Base-by-base conservation (phyloP, 106 monocot genomes). In the Agapanthus africanus region DNA sequence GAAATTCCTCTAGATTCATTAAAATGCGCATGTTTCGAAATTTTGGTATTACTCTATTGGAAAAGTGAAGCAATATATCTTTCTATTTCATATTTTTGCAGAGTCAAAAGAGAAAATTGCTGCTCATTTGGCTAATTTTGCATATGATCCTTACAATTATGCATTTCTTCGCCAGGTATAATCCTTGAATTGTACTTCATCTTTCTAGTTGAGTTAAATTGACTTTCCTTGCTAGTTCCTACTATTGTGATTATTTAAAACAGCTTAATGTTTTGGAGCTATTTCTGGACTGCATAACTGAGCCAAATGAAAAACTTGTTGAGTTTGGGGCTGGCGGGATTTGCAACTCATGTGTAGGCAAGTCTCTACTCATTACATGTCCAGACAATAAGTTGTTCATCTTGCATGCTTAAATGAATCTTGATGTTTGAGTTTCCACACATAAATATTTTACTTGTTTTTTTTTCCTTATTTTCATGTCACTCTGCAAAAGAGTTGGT, bases 101-200 rank as follows among this genome's bases (percentile, higher is more conserved):
- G 95, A 97, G 67, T 71, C 74, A 7, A 99, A 93, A 70, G 97
- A 99, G 80, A 87, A 77, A 73, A 79, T 99, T 52, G 89, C 82
- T 71, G 87, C 97, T 10, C 77, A 93, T 83, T 83, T 99, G 84
- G 93, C 93, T n/a, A 99, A 99, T 81, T 99, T 99, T 70, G 92
- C 92, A 39, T 99, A 99, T 85, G 97, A 99, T 74, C 97, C 97
- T 47, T 99, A 87, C 66, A 99, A 99, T 65, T 99, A 80, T 71
- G 18, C 54, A 30, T 90, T 90, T 72, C 62, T 99, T 60, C 89
- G 97, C 71, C 87, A 97, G 88, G 95, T 97, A 87, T 21, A 40
- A 28, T 36, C 25, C 30, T 71, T 13, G 11, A 25, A 61, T 6
- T 50, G 37, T 59, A 38, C 21, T 75, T 11, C 1, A n/a, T 23